These are phyloP conservation scores for Chrysophaeum taylorii DNA, from an alignment of 352 stramenopile species.

Conservation along the genomic window DNA sequence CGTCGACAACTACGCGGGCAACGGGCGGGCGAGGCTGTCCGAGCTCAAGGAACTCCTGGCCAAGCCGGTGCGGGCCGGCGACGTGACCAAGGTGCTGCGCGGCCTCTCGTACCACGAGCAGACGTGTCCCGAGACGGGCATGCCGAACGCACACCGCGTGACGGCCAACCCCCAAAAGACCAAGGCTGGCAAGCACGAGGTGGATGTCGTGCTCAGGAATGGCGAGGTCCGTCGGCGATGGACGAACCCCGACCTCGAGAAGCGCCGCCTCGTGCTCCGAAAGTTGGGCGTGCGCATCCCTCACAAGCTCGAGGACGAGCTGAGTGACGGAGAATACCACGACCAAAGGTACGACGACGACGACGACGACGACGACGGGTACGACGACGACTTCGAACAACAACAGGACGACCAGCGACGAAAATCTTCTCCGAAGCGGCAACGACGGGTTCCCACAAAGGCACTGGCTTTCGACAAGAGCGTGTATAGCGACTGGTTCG, in stretches of 20 bases:
- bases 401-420: too few species aligned
- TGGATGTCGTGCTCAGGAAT: neutral
- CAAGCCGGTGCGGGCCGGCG: neutral
- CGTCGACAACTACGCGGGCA: slow-evolving; percentile 9
- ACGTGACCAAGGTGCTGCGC: neutral
- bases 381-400: slow-evolving; percentile 56
- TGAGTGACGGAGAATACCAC: slow-evolving; percentile 32
- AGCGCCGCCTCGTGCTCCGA: neutral
- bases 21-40: neutral
- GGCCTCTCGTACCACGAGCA: slow-evolving; percentile 6
- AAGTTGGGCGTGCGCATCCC: neutral
- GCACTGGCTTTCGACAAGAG: neutral
- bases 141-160: slow-evolving; percentile 20
- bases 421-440: too few species aligned
- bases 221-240: neutral
- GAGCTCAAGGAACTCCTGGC: neutral
- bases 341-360: slow-evolving; percentile 62
- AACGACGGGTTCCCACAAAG: slow-evolving; percentile 34
- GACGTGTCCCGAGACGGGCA: slow-evolving; percentile 18
- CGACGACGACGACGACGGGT: slow-evolving; percentile 50
- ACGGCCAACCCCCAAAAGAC: slow-evolving; percentile 5
- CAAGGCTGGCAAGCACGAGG: neutral
- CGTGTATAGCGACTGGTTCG: neutral
- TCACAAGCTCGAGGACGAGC: slow-evolving; percentile 6
- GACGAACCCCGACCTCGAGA: neutral